These are phyloP conservation scores for Verticillium klebahnii DNA, from an alignment of 2,329 filamentous ascomycete genomes.

Conservation along the genomic window DNA sequence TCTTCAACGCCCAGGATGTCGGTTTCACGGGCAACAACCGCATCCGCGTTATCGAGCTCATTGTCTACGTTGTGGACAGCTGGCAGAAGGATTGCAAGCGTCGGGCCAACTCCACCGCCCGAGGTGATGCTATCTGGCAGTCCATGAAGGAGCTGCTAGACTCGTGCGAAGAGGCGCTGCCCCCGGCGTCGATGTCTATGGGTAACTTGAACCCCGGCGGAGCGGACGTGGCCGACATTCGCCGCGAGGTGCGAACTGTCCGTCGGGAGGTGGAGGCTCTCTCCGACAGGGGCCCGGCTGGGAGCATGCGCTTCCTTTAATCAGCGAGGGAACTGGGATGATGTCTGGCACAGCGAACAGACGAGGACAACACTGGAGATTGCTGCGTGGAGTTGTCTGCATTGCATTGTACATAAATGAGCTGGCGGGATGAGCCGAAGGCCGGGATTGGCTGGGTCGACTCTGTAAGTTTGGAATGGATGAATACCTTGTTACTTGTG, in stretches of 20 bases:
- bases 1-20: slow-evolving; percentile 55
- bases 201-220: slow-evolving; percentile 40
- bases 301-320: slow-evolving; percentile 42
- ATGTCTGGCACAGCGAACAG: not conserved
- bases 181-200: slow-evolving; percentile 21
- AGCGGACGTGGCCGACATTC: slow-evolving; percentile 37
- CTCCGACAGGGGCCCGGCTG: slow-evolving; percentile 35
- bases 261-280: slow-evolving; percentile 39
- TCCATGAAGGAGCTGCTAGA: slow-evolving; percentile 47
- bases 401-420: not conserved
- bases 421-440: not conserved
- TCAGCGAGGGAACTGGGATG: not conserved
- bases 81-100: slow-evolving; percentile 47
- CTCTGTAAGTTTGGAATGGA: not conserved
- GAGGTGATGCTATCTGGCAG: slow-evolving; percentile 31
- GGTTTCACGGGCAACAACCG: slow-evolving; percentile 50
- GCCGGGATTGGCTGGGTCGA: not conserved
- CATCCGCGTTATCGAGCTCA: slow-evolving; percentile 50
- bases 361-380: not conserved
- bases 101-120: slow-evolving; percentile 33
- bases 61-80: slow-evolving; percentile 41
- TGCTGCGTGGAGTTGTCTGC: not conserved
- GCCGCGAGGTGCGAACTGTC: slow-evolving; percentile 35
- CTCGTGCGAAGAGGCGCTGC: slow-evolving; percentile 42
- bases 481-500: not conserved